Evolutionary conservation across 257 asterid genomes (phyloP), one percentile per base, ranked within the genome.

Genomic region (Solanum phureja): DNA sequence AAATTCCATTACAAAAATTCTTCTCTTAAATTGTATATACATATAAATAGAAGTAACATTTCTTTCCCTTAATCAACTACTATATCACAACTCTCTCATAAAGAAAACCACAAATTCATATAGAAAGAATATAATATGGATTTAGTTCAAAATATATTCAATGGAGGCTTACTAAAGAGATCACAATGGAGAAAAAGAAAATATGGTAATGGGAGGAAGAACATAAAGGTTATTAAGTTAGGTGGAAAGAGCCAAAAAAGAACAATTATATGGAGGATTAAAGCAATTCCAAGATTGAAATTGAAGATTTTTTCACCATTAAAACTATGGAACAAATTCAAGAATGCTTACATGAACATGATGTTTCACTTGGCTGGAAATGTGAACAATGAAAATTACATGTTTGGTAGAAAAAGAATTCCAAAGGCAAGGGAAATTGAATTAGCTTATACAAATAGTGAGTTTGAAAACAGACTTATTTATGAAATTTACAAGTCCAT

Each of bases 401-500:
- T 11, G 46, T 89, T 90, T 56, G 91, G 86, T 4, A 64, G 42
- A 0, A 87, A 87, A 27, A 75, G 86, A 40, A 87, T 87, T 10
- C 88, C 92, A 11, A 12, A 66, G 46, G 90, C 88, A 44, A 88
- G 92, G 18, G 27, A 42, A 44, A 86, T 64, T 68, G 64, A 85
- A 27, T 33, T 56, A 46, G 68, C 81, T 86, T 89, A 85, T 52
- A 60, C 92, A 21, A 88, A 87, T 34, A 88, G 87, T 8, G 95
- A 94, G 44, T 94, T 95, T 60, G 95, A 95, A 23, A 93, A 93
- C 60, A 90, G 98, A 83, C 90, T 95, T 87, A 42, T 93, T 29
- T 91, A 92, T 87, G 98, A 95, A 95, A 95, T 95, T 23, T 95
- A 95, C n/a, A 95, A 95, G 40, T 93, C 95, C 24, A 77, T 93